phyloP scores from a whole-genome alignment of 257 asterid genomes.

The Ophiorrhiza pumila region DNA sequence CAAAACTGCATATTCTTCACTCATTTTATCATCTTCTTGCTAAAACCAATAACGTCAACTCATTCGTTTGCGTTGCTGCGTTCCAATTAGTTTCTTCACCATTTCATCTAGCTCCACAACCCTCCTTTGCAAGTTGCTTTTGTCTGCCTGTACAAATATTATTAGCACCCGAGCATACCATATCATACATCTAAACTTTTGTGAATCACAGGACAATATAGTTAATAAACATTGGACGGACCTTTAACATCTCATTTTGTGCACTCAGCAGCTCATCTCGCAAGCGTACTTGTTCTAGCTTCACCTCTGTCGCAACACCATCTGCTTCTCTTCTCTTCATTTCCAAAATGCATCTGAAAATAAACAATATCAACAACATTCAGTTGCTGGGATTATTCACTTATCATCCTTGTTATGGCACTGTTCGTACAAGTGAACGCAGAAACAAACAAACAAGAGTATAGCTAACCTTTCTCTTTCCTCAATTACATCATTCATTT shows the following conservation, averaged over 20 bases:
- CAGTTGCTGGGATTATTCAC: background rate
- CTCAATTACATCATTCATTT: constrained; percentile 52
- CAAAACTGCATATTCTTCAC: too few species aligned
- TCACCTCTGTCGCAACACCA: constrained; percentile 45
- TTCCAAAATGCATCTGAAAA: constrained; percentile 55
- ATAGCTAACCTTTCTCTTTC: constrained; percentile 60
- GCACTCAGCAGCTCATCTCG: constrained; percentile 68
- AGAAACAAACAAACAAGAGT: background rate
- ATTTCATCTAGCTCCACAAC: constrained; percentile 66
- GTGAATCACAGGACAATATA: background rate
- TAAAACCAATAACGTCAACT: too few species aligned
- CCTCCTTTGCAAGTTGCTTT: constrained; percentile 54
- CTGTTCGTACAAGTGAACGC: background rate
- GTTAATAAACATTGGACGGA: background rate
- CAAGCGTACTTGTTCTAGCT: constrained; percentile 62
- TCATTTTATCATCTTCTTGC: constrained; percentile 55
- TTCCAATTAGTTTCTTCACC: constrained; percentile 51
- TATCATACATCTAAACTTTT: too few species aligned
- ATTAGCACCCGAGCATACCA: too few species aligned
- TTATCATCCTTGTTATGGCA: too few species aligned
- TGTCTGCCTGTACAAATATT: constrained; percentile 51
- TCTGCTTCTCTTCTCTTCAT: constrained; percentile 51
- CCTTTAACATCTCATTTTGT: constrained; percentile 84
- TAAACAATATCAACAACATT: constrained; percentile 14
- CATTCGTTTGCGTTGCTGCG: too few species aligned